These are phyloP conservation scores for Stachybotrys chartarum DNA, from an alignment of 2,329 filamentous ascomycete species.

Conservation along the genomic window DNA sequence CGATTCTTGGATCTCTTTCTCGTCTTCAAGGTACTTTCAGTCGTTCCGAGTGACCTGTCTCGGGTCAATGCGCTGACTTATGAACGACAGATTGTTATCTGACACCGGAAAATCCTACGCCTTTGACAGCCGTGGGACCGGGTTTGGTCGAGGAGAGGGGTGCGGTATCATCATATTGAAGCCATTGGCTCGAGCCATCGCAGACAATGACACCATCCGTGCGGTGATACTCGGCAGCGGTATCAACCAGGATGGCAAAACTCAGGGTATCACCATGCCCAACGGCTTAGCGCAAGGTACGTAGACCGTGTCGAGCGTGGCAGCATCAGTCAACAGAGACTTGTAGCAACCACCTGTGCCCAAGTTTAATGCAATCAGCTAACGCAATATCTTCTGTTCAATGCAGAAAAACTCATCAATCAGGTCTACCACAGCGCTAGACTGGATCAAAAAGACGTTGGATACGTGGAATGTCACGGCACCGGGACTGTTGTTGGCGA, in stretches of 20 bases:
- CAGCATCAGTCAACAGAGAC: too few species aligned
- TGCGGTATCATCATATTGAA: conserved; percentile 44
- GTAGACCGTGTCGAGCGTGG: not conserved
- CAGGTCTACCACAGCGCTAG: not conserved
- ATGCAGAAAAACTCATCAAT: not conserved
- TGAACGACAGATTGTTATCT: conserved; percentile 12
- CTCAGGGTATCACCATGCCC: not conserved
- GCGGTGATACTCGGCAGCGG: conserved; percentile 18
- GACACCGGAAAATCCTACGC: conserved; percentile 13
- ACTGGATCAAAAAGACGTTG: not conserved
- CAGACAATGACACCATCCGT: conserved; percentile 40
- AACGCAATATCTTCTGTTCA: too few species aligned
- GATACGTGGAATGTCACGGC: not conserved
- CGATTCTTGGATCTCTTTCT: conserved; percentile 7
- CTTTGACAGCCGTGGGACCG: conserved; percentile 26
- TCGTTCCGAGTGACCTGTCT: not conserved
- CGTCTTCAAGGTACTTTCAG: not conserved
- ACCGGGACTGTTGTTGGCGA: not conserved
- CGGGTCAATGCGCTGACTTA: too few species aligned
- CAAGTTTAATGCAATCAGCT: too few species aligned
- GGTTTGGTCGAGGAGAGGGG: conserved; percentile 53
- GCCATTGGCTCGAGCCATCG: conserved; percentile 39
- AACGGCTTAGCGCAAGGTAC: not conserved
- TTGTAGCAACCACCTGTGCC: too few species aligned
- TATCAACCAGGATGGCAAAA: not conserved